These are phyloP conservation scores for Micromonas pusilla DNA, from an alignment of 139 green algal genomes.

Conservation along the genomic window DNA sequence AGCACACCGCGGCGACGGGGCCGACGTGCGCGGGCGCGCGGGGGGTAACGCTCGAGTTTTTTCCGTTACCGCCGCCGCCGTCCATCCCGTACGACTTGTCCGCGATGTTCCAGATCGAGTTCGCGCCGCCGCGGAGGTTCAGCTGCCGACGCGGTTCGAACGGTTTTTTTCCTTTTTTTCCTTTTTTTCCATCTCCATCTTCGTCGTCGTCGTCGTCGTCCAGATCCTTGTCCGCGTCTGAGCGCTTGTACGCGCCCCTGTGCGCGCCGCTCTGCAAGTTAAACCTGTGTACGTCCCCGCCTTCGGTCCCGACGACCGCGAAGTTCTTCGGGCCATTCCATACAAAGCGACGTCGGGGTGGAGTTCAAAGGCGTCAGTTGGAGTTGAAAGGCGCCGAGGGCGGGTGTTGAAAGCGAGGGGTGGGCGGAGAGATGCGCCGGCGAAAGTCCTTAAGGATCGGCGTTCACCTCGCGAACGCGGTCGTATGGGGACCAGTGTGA, in stretches of 20 bases:
- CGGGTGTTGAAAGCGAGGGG: too few species aligned
- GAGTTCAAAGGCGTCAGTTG: too few species aligned
- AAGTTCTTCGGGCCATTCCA: too few species aligned
- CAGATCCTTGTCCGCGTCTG: neutral
- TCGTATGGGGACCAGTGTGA: too few species aligned
- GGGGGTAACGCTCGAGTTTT: neutral
- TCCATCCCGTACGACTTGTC: neutral
- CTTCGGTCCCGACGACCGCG: slow-evolving; percentile 71
- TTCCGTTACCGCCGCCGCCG: neutral
- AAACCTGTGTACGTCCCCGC: slow-evolving; percentile 81
- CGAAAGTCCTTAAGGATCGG: too few species aligned
- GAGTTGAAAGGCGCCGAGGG: too few species aligned
- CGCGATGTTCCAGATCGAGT: slow-evolving; percentile 2
- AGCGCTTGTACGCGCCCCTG: neutral
- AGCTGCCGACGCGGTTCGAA: neutral
- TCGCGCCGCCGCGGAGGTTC: slow-evolving; percentile 10
- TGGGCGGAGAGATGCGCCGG: too few species aligned
- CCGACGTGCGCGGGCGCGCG: slow-evolving; percentile 54
- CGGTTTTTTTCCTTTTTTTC: slow-evolving; percentile 1
- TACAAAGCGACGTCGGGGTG: too few species aligned
- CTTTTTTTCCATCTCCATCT: neutral
- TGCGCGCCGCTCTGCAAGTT: slow-evolving; percentile 80
- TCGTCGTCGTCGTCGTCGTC: slow-evolving; percentile 1
- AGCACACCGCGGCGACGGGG: slow-evolving; percentile 52
- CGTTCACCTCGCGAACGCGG: too few species aligned